Conservation (phyloP, 2,329 filamentous ascomycete genomes). For the Colletotrichum sp. region DNA sequence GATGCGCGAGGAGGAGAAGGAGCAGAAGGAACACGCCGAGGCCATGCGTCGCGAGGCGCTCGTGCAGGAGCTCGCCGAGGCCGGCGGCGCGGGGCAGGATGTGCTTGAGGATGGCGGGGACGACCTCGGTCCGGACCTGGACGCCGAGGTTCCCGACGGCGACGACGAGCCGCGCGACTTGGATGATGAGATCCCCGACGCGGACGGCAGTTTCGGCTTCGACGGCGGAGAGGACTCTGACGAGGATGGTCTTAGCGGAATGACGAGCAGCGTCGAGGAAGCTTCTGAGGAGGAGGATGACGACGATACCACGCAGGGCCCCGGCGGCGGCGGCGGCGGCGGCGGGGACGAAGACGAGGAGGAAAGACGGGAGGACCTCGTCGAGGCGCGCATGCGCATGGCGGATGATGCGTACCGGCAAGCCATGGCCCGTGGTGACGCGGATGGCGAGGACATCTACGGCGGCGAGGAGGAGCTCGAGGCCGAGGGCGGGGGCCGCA, state of each 20-base stretch:
- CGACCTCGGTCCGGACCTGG: conserved; percentile 44
- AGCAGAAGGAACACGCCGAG: conserved; percentile 85
- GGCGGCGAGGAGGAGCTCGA: conserved; percentile 59
- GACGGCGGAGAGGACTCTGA: conserved; percentile 39
- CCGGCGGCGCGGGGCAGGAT: conserved; percentile 50
- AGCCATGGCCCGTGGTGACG: conserved; percentile 57
- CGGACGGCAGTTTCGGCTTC: conserved; percentile 58
- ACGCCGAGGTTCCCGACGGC: conserved; percentile 38
- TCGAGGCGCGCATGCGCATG: conserved; percentile 54
- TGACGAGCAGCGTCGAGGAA: conserved; percentile 1
- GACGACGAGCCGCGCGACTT: conserved; percentile 60
- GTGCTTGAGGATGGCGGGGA: conserved; percentile 50
- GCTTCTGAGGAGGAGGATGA: conserved; percentile 40
- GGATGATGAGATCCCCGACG: conserved; percentile 77
- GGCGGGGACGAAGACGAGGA: conserved; percentile 34
- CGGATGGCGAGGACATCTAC: conserved; percentile 54
- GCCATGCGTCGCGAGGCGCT: conserved; percentile 73
- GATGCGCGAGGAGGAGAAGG: conserved; percentile 85
- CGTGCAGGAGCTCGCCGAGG: conserved; percentile 76
- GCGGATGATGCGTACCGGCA: conserved; percentile 68
- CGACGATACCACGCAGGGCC: conserved; percentile 34
- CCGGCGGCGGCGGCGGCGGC: conserved; percentile 23
- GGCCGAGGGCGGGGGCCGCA: conserved; percentile 60
- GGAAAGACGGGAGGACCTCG: conserved; percentile 51
- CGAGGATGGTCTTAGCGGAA: conserved; percentile 32